Evolutionary conservation across 306 rosid species (phyloP), one percentile per base, ranked within the genome.

Genomic region (Dalbergia cultrata): DNA sequence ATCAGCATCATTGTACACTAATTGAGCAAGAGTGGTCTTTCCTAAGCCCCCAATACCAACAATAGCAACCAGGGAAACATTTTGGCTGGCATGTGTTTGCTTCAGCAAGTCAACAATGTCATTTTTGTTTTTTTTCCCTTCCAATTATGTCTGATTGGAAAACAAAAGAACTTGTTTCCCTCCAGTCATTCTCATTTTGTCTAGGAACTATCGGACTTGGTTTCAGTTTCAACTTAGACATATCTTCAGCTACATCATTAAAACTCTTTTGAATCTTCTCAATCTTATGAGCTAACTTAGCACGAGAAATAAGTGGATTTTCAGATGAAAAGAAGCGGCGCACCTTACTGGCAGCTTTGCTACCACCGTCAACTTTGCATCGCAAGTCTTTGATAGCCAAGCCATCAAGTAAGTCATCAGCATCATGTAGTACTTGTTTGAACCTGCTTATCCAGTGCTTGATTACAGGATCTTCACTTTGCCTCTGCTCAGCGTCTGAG

Each of bases 111-210:
- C 52, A 19, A 58, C 3, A 41, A 74, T 58, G 37, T 44, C 67
- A 7, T 58, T 58, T 22, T 74, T 74, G 19, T 14, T 37, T 19
- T 58, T 58, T 39, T 13, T 74, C 78, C 53, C 78, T 57, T 4
- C 78, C 59, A 43, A 60, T 14, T 17, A 74, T 47, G 0, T 60
- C 45, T 1, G 72, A 18, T 19, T 43, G 54, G 10, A 67, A 19
- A 7, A 67, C 72, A 67, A 18, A 43, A 43, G 72, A 67, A 67
- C 72, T 11, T 7, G 74, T 21, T 45, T 69, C 74, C 59, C 59
- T 47, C 74, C 74, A 47, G 13, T 11, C n/a, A 67, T 17, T 43
- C 35, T 43, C 72, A 41, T 43, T 18, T 18, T 18, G 54, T 49
- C 43, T 67, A 67, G 11, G 3, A 18, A 41, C 1, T 21, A 33